These are phyloP conservation scores for Cornus florida DNA, from an alignment of 148 eudicot species.

Conservation along the genomic window DNA sequence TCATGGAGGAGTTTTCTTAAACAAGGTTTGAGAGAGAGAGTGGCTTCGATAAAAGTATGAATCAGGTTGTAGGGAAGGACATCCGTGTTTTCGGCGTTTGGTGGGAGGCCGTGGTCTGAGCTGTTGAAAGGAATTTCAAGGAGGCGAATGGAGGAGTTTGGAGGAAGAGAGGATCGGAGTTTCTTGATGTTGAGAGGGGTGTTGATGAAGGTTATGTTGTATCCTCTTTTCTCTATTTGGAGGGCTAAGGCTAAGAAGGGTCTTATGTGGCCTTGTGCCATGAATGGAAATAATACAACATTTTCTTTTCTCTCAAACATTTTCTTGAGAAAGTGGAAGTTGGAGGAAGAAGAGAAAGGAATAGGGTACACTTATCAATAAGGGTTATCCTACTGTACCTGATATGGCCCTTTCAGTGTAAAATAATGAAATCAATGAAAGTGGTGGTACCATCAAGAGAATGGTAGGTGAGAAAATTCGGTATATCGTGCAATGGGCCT, in stretches of 20 bases:
- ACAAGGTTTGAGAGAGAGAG: conserved; percentile 32
- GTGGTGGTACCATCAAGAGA: too few species aligned
- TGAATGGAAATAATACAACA: conserved; percentile 59
- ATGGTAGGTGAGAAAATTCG: too few species aligned
- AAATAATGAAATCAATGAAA: too few species aligned
- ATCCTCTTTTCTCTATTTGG: conserved; percentile 32
- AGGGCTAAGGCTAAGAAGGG: conserved; percentile 58
- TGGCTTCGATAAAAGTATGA: conserved; percentile 32
- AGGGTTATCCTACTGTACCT: too few species aligned
- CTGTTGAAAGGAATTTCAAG: conserved; percentile 43
- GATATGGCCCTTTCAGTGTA: too few species aligned
- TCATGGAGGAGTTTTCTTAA: conserved; percentile 27
- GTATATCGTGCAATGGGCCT: too few species aligned
- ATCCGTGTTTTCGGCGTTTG: conserved; percentile 45
- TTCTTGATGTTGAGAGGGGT: conserved; percentile 55
- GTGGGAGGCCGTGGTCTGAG: conserved; percentile 47
- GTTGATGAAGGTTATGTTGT: conserved; percentile 39
- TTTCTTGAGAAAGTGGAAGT: neutral
- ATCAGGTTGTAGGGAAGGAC: conserved; percentile 34
- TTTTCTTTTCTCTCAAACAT: conserved; percentile 31
- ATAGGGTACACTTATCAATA: too few species aligned
- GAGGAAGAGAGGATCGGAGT: conserved; percentile 28
- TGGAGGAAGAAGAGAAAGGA: neutral
- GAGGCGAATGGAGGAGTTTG: conserved; percentile 32
- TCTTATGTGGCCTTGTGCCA: conserved; percentile 68